Conservation (phyloP, 2,329 filamentous ascomycete genomes). For the Fusarium sp. region DNA sequence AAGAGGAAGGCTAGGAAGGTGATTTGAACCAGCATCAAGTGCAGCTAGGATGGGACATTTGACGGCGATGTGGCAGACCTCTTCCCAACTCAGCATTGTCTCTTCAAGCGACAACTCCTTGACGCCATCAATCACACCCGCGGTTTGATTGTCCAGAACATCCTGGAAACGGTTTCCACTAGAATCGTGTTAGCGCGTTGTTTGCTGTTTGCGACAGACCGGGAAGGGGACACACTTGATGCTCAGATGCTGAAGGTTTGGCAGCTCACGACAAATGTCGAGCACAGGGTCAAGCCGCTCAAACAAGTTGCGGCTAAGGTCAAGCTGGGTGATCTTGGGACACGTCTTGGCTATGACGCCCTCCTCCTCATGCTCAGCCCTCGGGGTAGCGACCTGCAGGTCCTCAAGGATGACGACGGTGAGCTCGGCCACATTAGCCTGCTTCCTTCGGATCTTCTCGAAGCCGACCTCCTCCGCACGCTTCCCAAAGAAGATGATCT, state of each 20-base stretch:
- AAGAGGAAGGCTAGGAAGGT: slow-evolving; percentile 63
- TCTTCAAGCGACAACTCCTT: slow-evolving; percentile 74
- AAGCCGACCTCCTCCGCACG: slow-evolving; percentile 95
- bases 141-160: slow-evolving; percentile 51
- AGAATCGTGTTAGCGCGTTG: slow-evolving; percentile 26
- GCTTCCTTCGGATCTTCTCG: slow-evolving; percentile 86
- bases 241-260: slow-evolving; percentile 73
- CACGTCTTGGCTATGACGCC: slow-evolving; percentile 63
- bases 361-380: slow-evolving; percentile 44
- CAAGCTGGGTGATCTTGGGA: slow-evolving; percentile 79
- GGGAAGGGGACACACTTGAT: slow-evolving; percentile 72
- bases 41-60: slow-evolving; percentile 65
- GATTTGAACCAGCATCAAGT: slow-evolving; percentile 69
- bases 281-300: slow-evolving; percentile 74
- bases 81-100: slow-evolving; percentile 74
- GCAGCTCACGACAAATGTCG: slow-evolving; percentile 77
- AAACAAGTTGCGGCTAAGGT: slow-evolving; percentile 87
- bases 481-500: slow-evolving; percentile 81
- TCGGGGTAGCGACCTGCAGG: slow-evolving; percentile 66
- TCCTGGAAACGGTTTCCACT: slow-evolving; percentile 80
- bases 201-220: background rate
- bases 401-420: slow-evolving; percentile 86
- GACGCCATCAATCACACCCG: slow-evolving; percentile 61
- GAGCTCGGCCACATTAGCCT: slow-evolving; percentile 82
- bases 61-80: slow-evolving; percentile 66